A percentile compares a stretch with the other conserved stretches of the same genome.
phyloP scores from a whole-genome alignment of 2,329 filamentous ascomycete genomes.

The Aspergillus costaricaensis region DNA sequence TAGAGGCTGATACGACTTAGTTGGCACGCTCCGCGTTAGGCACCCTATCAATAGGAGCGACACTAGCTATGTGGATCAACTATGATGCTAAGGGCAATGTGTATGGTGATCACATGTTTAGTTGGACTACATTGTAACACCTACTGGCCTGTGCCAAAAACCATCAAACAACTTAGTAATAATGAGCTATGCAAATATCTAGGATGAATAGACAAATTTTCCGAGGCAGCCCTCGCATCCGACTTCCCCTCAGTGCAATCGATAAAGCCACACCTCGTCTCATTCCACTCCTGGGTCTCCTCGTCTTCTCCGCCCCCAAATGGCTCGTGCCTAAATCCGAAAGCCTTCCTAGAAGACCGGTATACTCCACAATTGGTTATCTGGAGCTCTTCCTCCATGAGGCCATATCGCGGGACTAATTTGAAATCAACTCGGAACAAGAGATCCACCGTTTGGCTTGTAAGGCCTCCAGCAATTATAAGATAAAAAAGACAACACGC shows the following conservation, averaged over 20 bases:
- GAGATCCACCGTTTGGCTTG: slow-evolving; percentile 11
- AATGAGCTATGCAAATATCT: slow-evolving; percentile 28
- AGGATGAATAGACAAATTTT: slow-evolving; percentile 26
- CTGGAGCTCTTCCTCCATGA: slow-evolving; percentile 7
- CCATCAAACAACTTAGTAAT: slow-evolving; percentile 14
- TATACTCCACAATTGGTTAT: slow-evolving; percentile 14
- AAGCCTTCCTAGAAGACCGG: slow-evolving; percentile 10
- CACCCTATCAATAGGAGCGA: no score
- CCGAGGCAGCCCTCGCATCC: slow-evolving; percentile 13
- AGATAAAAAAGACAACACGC: slow-evolving; percentile 23
- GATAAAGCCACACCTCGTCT: slow-evolving; percentile 11
- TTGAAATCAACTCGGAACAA: slow-evolving; percentile 16
- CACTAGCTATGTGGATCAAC: no score
- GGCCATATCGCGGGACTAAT: slow-evolving; percentile 10
- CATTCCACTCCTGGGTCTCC: slow-evolving; percentile 1
- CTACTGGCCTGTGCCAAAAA: background rate
- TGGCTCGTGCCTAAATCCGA: background rate
- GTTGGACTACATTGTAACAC: background rate
- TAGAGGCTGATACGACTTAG: no score
- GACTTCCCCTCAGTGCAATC: slow-evolving; percentile 15
- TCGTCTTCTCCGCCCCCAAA: background rate
- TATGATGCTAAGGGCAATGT: no score
- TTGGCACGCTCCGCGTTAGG: no score
- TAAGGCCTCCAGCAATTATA: slow-evolving; percentile 19
- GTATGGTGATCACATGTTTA: background rate